These are phyloP conservation scores for Dunaliella primolecta DNA, from an alignment of 139 green algal species.

Conservation along the genomic window DNA sequence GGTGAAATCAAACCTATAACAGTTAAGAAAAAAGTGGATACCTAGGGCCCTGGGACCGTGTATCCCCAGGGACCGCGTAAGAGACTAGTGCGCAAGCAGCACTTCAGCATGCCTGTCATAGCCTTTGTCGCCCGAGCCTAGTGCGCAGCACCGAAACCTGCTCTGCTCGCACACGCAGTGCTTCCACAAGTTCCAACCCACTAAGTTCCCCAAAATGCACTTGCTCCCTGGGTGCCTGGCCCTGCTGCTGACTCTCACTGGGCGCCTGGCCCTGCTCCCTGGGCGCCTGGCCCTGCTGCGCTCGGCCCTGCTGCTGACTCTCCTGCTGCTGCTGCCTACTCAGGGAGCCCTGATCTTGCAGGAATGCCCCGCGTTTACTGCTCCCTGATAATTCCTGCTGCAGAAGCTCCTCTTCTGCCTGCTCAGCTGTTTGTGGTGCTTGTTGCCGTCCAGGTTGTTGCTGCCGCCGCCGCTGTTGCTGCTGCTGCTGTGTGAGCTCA, in stretches of 20 bases:
- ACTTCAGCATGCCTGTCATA: too few relatives aligned
- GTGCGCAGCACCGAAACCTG: neutral
- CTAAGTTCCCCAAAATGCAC: neutral
- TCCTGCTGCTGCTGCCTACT: neutral
- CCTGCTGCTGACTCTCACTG: too few relatives aligned
- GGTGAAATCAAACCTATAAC: too few relatives aligned
- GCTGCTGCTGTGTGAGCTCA: slow-evolving; percentile 15
- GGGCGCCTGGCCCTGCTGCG: neutral
- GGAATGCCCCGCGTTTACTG: neutral
- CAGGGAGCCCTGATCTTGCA: too few relatives aligned
- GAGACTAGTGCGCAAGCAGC: too few relatives aligned
- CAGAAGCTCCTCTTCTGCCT: neutral
- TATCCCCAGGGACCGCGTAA: too few relatives aligned
- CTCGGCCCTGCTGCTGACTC: neutral
- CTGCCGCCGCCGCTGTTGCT: neutral
- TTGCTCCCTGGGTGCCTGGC: neutral
- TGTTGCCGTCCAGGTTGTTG: too few relatives aligned
- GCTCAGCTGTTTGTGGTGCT: neutral
- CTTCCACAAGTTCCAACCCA: neutral
- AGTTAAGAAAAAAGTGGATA: too few relatives aligned
- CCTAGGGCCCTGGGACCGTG: too few relatives aligned
- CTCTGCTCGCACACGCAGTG: neutral
- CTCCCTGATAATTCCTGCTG: neutral
- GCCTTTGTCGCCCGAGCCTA: neutral
- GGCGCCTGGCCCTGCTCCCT: too few relatives aligned